A percentile compares a stretch with the other conserved stretches of the same genome.
Conservation (phyloP, 306 rosid species). For the Acacia crassicarpa region DNA sequence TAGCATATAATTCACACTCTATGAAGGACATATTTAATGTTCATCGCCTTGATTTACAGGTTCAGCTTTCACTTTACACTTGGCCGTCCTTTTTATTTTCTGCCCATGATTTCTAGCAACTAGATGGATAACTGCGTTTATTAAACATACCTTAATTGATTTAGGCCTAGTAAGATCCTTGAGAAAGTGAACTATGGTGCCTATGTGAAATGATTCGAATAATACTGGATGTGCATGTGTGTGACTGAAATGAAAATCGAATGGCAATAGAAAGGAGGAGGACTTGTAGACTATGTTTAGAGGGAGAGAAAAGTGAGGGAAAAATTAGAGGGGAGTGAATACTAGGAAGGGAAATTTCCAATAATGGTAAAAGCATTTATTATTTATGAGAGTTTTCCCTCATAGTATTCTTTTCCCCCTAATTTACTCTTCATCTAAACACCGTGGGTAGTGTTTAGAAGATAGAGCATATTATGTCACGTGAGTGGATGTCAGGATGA, state of each 20-base stretch:
- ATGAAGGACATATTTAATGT: slow-evolving; percentile 93
- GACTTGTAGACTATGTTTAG: not conserved
- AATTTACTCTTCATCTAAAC: no score
- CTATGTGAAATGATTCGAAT: not conserved
- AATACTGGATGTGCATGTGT: not conserved
- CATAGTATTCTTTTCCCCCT: no score
- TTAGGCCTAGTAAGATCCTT: not conserved
- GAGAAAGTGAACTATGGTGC: not conserved
- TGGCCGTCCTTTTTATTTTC: not conserved
- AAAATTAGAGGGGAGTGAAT: no score
- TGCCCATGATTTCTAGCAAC: not conserved
- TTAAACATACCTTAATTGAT: not conserved
- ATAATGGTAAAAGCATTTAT: no score
- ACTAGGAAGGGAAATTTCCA: no score
- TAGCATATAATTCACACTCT: slow-evolving; percentile 88
- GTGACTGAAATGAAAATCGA: not conserved
- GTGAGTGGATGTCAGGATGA: not conserved
- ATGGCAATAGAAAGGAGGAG: not conserved
- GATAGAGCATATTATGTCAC: not conserved
- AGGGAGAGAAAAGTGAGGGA: no score
- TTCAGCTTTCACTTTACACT: slow-evolving; percentile 20
- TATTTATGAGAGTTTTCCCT: no score
- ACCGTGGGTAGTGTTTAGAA: not conserved
- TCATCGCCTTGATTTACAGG: slow-evolving; percentile 89
- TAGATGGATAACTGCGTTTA: slow-evolving; percentile 15